Base-by-base conservation (phyloP, 345 rosid species). In the Psidium friedrichsthalianum region DNA sequence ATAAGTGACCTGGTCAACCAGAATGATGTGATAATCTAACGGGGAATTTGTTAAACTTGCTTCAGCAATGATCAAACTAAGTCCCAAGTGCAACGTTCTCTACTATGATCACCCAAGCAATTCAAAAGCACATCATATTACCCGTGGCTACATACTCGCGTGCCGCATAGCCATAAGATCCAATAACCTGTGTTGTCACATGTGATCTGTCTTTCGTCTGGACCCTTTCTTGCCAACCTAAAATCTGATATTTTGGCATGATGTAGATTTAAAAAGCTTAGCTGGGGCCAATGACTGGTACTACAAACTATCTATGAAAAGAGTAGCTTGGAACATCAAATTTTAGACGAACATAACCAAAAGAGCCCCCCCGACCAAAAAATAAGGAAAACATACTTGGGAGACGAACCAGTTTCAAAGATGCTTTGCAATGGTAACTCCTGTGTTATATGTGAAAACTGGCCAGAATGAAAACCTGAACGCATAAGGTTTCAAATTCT, bases 191-290 rank as follows among this genome's bases (percentile, higher is more conserved):
- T 53, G 88, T 76, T 14, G 52, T 14, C 24, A 76, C 88, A 56
- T 86, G 44, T 25, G 85, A 74, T 56, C 84, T 40, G 24, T 24
- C 76, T 7, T 22, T 22, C 59, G 1, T 55, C 51, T 27, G 85
- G 83, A 55, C 85, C 85, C 14, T 82, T 40, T 56, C 51, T 86
- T 27, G 88, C 88, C 83, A 56, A 58, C 16, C 85, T 83, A 76
- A 86, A 74, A 54, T 83, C 85, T 29, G 85, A 83, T 55, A 83
- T 57, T 56, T 74, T 83, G 21, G 85, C 83, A 21, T 36, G 13
- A 58, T 55, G 22, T 9, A 32, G 44, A 32, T 64, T 64, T 64
- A 18, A 64, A 8, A 32, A 32, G 44, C 44, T 64, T 64, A 16
- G 44, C 44, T 32, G 4, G 0, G 24, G 22, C 44, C 8, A 5